phyloP scores from a whole-genome alignment of 768 basidiomycete genomes.

The Chalciporus piperatus region DNA sequence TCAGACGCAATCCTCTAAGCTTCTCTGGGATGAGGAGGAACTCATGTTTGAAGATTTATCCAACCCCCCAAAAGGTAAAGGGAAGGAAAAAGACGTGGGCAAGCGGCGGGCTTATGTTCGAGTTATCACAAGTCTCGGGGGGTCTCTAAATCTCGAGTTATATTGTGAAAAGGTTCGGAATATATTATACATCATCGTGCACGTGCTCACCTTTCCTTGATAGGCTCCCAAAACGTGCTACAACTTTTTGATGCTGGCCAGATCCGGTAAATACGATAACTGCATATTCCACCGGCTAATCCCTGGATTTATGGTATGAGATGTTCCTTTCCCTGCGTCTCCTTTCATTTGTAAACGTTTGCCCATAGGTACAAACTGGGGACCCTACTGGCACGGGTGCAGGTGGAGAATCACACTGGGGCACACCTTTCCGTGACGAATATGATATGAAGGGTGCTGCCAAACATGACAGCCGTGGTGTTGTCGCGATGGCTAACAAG shows the following conservation, averaged over 20 bases:
- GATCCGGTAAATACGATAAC: constrained; percentile 86
- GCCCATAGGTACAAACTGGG: constrained; percentile 85
- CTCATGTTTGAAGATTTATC: constrained; percentile 96
- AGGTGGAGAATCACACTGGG: constrained; percentile 93
- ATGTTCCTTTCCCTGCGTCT: background rate
- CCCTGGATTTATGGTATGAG: constrained; percentile 87
- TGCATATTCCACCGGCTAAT: constrained; percentile 90
- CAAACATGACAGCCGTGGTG: constrained; percentile 81
- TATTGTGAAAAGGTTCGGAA: constrained; percentile 78
- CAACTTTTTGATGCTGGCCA: constrained; percentile 94
- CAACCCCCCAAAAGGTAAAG: constrained; percentile 76
- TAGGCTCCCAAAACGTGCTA: constrained; percentile 98
- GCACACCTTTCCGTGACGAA: constrained; percentile 94
- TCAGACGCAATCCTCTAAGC: constrained; percentile 59
- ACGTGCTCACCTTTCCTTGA: background rate
- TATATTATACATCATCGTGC: background rate
- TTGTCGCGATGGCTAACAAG: constrained; percentile 94
- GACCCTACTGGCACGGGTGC: constrained; percentile 96
- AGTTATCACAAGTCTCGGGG: constrained; percentile 93
- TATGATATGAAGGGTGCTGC: constrained; percentile 84
- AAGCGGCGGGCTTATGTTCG: constrained; percentile 93
- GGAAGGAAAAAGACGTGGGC: constrained; percentile 90
- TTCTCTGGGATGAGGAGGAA: constrained; percentile 99
- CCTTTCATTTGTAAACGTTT: constrained; percentile 1
- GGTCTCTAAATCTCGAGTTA: constrained; percentile 78